Percentiles rank a stretch among this genome's conserved stretches.
These are phyloP conservation scores for Ganoderma sp. DNA, from an alignment of 1,284 basidiomycete genomes.

Conservation along the genomic window DNA sequence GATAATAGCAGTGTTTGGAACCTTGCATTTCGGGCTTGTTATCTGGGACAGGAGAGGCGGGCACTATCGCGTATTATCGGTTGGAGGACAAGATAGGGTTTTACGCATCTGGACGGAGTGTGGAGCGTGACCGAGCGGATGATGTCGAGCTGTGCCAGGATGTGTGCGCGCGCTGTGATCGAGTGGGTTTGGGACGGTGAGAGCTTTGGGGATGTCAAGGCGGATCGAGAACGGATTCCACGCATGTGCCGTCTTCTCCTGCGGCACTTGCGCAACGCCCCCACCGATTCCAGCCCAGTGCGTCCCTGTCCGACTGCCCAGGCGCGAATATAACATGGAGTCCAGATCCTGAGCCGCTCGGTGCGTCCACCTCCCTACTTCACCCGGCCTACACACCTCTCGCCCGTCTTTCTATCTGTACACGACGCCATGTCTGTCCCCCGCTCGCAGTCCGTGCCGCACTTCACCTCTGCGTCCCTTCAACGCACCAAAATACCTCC, in stretches of 20 bases:
- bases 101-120: not conserved
- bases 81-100: conserved; percentile 9
- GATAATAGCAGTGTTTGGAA: conserved; percentile 18
- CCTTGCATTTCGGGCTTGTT: not conserved
- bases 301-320: not conserved
- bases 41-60: not conserved
- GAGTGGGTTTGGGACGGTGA: conserved; percentile 18
- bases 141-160: conserved; percentile 15
- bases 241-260: not conserved
- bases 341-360: not conserved
- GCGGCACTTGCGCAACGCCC: conserved; percentile 13
- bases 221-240: conserved; percentile 6
- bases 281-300: not conserved
- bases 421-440: conserved; percentile 35
- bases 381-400: not conserved
- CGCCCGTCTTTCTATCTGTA: conserved; percentile 5
- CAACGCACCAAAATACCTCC: conserved; percentile 20
- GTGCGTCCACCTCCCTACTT: conserved; percentile 4
- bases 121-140: conserved; percentile 1
- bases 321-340: not conserved
- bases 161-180: conserved; percentile 3
- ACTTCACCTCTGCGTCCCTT: conserved; percentile 25
- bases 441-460: conserved; percentile 40
- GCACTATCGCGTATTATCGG: not conserved
- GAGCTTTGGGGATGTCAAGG: conserved; percentile 27